A percentile compares a stretch with the other conserved stretches of the same genome.
These are phyloP conservation scores for Rhodamnia argentea DNA, from an alignment of 345 rosid genomes.

Conservation along the genomic window DNA sequence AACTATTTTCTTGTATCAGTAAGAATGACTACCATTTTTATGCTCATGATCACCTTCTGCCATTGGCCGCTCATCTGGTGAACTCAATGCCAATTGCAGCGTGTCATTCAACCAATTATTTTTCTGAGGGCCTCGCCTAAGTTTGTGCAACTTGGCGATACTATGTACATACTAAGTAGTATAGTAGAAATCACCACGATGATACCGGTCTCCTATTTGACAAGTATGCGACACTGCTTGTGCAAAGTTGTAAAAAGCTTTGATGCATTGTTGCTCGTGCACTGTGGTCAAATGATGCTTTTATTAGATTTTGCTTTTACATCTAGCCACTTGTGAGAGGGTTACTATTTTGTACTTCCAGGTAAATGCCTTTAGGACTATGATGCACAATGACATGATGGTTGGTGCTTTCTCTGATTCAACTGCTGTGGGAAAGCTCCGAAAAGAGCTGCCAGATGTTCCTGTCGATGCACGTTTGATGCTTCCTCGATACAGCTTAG, in stretches of 20 bases:
- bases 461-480: constrained; percentile 64
- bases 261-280: neutral
- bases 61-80: neutral
- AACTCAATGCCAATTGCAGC: neutral
- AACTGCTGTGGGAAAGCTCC: constrained; percentile 91
- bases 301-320: neutral
- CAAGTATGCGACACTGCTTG: neutral
- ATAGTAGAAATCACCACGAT: neutral
- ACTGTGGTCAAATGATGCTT: neutral
- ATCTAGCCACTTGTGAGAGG: neutral
- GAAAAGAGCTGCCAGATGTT: constrained; percentile 82
- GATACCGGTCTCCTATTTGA: neutral
- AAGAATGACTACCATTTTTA: neutral
- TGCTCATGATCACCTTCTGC: neutral
- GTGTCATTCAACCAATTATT: neutral
- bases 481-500: constrained; percentile 59
- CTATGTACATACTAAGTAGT: neutral
- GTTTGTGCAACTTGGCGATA: neutral
- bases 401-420: constrained; percentile 93
- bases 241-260: neutral
- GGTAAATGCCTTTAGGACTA: constrained; percentile 89
- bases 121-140: neutral
- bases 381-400: constrained; percentile 96
- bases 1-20: neutral
- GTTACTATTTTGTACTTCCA: constrained; percentile 16